A percentile compares a stretch with the other conserved stretches of the same genome.
These are phyloP conservation scores for Trichoderma endophyticum DNA, from an alignment of 2,329 filamentous ascomycete genomes.

Conservation along the genomic window DNA sequence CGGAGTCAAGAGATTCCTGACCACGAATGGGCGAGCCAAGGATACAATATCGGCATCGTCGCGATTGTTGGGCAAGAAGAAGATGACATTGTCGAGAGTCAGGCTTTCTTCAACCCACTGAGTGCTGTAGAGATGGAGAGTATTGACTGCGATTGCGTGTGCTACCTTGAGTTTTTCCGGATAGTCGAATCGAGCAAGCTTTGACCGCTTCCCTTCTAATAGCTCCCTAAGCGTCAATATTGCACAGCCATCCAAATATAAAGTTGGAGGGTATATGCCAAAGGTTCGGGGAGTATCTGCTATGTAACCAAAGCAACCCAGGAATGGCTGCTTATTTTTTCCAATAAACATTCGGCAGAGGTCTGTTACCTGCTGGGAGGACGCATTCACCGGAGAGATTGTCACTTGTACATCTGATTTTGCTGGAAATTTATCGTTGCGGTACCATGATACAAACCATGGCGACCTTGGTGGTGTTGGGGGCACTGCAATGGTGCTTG, in stretches of 20 bases:
- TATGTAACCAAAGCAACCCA: background rate
- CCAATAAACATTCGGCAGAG: background rate
- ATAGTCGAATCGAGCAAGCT: background rate
- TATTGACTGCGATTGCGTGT: background rate
- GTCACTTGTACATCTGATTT: background rate
- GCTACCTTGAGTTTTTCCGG: background rate
- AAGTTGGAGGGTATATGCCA: background rate
- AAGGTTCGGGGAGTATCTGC: background rate
- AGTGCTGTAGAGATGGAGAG: background rate
- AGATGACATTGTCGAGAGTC: background rate
- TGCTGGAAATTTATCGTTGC: too few relatives aligned
- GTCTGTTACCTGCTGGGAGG: background rate
- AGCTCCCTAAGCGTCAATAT: background rate
- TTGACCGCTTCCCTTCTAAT: background rate
- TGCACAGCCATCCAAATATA: background rate
- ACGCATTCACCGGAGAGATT: background rate
- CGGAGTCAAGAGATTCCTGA: background rate
- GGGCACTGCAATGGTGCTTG: too few relatives aligned
- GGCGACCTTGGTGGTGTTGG: too few relatives aligned
- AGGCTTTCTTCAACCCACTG: background rate
- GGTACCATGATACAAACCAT: too few relatives aligned
- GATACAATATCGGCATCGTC: background rate
- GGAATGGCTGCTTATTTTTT: background rate
- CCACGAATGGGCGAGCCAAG: background rate
- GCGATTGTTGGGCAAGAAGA: background rate